A percentile compares a stretch with the other conserved stretches of the same genome.
These are phyloP conservation scores for Parmelia sp. DNA, from an alignment of 495 filamentous ascomycete species.

Conservation along the genomic window DNA sequence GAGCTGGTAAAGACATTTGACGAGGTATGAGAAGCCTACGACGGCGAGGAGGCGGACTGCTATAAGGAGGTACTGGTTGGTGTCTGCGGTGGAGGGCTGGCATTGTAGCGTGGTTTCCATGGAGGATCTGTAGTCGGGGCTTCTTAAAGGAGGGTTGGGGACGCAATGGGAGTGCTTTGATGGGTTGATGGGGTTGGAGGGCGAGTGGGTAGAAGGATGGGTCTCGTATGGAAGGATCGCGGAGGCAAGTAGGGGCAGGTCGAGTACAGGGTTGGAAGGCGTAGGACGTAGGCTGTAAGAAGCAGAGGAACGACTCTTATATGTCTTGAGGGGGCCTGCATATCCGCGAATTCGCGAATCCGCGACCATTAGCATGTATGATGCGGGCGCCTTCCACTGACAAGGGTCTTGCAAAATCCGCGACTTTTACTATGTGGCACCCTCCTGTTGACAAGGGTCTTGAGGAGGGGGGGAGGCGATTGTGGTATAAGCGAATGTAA, in stretches of 20 bases:
- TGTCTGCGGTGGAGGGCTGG: neutral
- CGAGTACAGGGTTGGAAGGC: neutral
- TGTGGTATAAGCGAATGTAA: no score
- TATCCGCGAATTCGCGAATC: no score
- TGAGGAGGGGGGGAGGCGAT: no score
- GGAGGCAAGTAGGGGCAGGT: neutral
- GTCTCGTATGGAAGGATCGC: neutral
- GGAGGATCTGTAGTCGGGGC: neutral
- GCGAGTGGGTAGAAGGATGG: neutral
- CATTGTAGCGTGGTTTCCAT: neutral
- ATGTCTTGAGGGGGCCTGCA: no score
- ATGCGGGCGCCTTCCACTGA: no score
- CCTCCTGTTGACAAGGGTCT: no score
- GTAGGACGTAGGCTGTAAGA: neutral
- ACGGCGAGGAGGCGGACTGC: neutral
- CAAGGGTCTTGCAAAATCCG: no score
- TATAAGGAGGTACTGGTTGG: neutral
- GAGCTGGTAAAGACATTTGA: neutral
- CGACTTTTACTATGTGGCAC: no score
- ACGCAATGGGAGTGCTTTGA: neutral
- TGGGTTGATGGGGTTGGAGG: neutral
- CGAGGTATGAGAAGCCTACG: neutral
- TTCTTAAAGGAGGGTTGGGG: neutral
- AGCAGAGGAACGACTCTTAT: neutral
- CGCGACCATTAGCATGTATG: no score